Evolutionary conservation across 129 eudicot species (phyloP).

Genomic region (Chrysanthemum makinoi): DNA sequence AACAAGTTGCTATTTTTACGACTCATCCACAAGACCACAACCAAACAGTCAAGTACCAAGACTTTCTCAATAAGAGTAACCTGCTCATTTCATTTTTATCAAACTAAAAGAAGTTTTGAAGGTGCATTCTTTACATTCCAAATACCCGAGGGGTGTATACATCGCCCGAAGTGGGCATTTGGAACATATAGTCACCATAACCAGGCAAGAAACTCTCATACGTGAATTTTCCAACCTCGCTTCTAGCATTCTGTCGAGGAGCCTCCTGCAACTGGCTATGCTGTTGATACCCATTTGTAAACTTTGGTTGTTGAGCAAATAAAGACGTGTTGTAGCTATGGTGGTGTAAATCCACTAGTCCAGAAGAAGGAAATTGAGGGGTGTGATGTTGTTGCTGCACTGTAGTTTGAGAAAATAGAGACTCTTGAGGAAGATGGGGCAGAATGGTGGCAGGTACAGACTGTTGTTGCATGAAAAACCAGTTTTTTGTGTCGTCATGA

Average conservation of each 20-base stretch:
- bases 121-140: slow-evolving; percentile 50
- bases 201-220: slow-evolving; percentile 50
- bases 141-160: slow-evolving; percentile 55
- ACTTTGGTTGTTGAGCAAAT: slow-evolving; percentile 43
- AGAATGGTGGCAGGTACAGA: slow-evolving; percentile 25
- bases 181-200: slow-evolving; percentile 58
- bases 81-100: slow-evolving; percentile 27
- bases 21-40: slow-evolving; percentile 9
- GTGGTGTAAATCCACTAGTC: slow-evolving; percentile 38
- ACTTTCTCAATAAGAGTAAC: slow-evolving; percentile 1
- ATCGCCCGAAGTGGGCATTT: slow-evolving; percentile 66
- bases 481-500: slow-evolving; percentile 49
- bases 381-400: slow-evolving; percentile 43
- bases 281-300: slow-evolving; percentile 35
- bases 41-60: slow-evolving; percentile 5
- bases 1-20: slow-evolving; percentile 5
- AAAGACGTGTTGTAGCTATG: slow-evolving; percentile 35
- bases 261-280: slow-evolving; percentile 31
- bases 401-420: slow-evolving; percentile 38
- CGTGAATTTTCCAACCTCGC: slow-evolving; percentile 50
- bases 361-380: slow-evolving; percentile 36
- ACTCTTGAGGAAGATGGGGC: slow-evolving; percentile 27
- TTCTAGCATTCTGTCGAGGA: slow-evolving; percentile 35
- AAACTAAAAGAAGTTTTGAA: slow-evolving; percentile 22
- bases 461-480: slow-evolving; percentile 57